phyloP scores from a whole-genome alignment of 805 yeast species.

The Saccharomyces paradoxus region DNA sequence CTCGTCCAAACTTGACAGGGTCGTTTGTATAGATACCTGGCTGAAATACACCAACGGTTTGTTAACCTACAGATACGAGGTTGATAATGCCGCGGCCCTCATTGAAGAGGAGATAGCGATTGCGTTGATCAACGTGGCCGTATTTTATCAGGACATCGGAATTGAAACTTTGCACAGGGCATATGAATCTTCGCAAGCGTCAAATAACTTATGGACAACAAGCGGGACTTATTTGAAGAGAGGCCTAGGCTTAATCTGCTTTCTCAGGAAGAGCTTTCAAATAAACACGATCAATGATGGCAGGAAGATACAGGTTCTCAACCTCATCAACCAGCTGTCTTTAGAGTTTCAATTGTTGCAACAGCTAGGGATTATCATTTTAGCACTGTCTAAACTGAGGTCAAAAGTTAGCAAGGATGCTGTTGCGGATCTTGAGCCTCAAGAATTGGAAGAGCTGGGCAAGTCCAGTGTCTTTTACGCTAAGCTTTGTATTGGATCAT shows the following conservation, averaged over 20 bases:
- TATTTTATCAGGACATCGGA: constrained; percentile 14
- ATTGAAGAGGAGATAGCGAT: constrained; percentile 6
- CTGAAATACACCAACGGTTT: constrained; percentile 7
- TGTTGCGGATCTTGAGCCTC: constrained; percentile 24
- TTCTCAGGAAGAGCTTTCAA: not conserved
- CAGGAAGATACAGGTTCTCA: not conserved
- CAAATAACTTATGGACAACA: constrained; percentile 19
- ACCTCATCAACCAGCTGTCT: constrained; percentile 3
- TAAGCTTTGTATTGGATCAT: constrained; percentile 22
- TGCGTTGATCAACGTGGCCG: constrained; percentile 15
- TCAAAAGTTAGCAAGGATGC: constrained; percentile 19
- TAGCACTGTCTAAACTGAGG: constrained; percentile 27
- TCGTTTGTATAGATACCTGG: constrained; percentile 8
- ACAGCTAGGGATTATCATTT: constrained; percentile 23
- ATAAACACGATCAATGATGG: not conserved
- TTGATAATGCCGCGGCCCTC: constrained; percentile 1
- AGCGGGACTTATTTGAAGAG: constrained; percentile 22
- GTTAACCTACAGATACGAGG: constrained; percentile 3
- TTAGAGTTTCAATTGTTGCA: constrained; percentile 19
- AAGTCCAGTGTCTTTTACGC: constrained; percentile 21
- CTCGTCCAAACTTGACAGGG: constrained; percentile 1
- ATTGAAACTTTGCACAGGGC: constrained; percentile 23
- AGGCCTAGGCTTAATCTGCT: constrained; percentile 24
- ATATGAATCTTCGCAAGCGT: constrained; percentile 11
- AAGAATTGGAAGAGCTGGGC: constrained; percentile 22